Evolutionary conservation across 441 rosid genomes (phyloP), one percentile per base, ranked within the genome.

Genomic region (Omphalea diandra): DNA sequence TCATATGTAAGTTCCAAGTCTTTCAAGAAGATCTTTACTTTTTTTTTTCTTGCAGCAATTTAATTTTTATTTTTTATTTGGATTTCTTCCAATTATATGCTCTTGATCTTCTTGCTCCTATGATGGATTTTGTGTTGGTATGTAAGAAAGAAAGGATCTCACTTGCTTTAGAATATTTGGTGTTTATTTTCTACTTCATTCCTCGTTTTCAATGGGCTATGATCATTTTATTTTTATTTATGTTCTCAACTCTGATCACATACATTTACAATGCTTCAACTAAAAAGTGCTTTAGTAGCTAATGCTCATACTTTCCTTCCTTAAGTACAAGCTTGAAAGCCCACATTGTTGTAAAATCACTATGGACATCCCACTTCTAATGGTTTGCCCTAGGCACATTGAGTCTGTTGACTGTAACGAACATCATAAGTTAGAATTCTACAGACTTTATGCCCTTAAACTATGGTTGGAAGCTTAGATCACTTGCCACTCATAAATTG

Each of bases 1-100:
- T 89, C 98, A 53, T 91, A 93, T 69, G 99, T 95, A 88, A 88
- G 99, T 90, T 59, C 44, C 41, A 44, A 40, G 62, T 50, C n/a
- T 75, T 72, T 56, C 65, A 38, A 56, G 44, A 3, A 20, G 5
- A 54, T 47, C 26, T 61, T 58, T 63, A 32, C 7, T 53, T 40
- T 46, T 43, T 66, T 54, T 49, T 66, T 59, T 32, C 64, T 11
- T 38, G 24, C n/a, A n/a, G 55, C 58, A 27, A 52, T 22, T 41
- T 15, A 15, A n/a, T 35, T 49, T 60, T 35, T 22, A 31, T 49
- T 66, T 65, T 33, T n/a, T 55, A 40, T n/a, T 33, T 70, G 49
- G 20, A 17, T 32, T 32, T 44, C 50, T 47, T 43, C 3, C 27
- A 22, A 22, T 43, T 27, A 27, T 57, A n/a, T 17, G 17, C 18